Conservation (phyloP, 2,329 filamentous ascomycete genomes). For the Aureobasidium namibiae region DNA sequence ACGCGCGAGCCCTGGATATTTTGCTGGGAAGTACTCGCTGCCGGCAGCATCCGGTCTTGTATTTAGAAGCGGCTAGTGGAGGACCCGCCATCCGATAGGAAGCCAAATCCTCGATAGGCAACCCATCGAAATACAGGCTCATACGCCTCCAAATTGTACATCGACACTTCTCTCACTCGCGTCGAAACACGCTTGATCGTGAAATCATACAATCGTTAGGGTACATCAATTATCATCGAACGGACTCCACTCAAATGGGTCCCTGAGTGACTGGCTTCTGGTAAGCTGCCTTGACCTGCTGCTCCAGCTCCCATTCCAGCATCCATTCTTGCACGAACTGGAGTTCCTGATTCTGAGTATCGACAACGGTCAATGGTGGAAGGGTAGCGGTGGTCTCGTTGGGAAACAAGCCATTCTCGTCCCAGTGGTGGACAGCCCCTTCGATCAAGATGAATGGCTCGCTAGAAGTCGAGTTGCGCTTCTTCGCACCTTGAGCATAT, state of each 20-base stretch:
- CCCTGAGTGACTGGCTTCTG: neutral
- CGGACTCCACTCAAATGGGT: neutral
- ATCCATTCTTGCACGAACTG: conserved; percentile 62
- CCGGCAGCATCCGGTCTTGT: neutral
- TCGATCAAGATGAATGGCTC: conserved; percentile 68
- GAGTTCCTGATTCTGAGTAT: conserved; percentile 51
- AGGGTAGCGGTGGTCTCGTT: conserved; percentile 52
- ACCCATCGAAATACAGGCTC: neutral
- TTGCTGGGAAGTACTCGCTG: neutral
- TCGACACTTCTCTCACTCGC: neutral
- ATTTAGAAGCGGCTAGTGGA: neutral
- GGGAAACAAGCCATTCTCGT: conserved; percentile 59
- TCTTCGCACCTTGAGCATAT: conserved; percentile 42
- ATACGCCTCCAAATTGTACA: neutral
- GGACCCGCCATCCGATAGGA: neutral
- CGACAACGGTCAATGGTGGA: conserved; percentile 50
- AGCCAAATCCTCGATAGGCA: neutral
- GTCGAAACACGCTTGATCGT: neutral
- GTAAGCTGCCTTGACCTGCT: conserved; percentile 7
- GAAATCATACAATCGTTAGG: neutral
- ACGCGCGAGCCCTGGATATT: neutral
- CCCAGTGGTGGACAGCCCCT: conserved; percentile 75
- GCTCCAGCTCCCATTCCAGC: conserved; percentile 43
- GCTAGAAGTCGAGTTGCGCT: conserved; percentile 50
- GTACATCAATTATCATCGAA: neutral